Evolutionary conservation across 73 alveolate species (phyloP).

Genomic region (Stentor coeruleus): DNA sequence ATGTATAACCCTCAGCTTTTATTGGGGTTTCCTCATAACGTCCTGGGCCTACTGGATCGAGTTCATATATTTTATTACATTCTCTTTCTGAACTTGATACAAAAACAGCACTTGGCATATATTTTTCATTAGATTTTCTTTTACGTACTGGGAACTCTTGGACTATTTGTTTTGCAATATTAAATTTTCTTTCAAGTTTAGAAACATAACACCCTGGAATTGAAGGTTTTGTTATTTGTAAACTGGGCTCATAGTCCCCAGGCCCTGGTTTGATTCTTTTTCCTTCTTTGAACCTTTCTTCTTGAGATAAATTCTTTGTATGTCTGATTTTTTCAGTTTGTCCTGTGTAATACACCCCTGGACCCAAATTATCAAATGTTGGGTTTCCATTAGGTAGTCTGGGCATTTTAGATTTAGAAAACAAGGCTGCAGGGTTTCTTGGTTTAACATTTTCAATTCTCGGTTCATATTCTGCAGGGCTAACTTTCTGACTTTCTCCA

Average conservation of each 20-base stretch:
- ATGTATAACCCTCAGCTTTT: not conserved
- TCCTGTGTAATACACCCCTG: not conserved
- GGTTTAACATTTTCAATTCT: not conserved
- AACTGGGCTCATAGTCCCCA: conserved; percentile 18
- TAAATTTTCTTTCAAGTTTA: not conserved
- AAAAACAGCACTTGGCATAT: not conserved
- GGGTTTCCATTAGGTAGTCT: not conserved
- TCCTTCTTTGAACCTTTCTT: not conserved
- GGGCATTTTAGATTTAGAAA: not conserved
- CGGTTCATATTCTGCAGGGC: conserved; percentile 18
- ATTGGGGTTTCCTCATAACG: not conserved
- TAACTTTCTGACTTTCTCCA: not conserved
- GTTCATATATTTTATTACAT: not conserved
- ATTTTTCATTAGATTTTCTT: not conserved
- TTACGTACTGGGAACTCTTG: not conserved
- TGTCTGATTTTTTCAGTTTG: too few species aligned
- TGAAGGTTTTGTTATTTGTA: not conserved
- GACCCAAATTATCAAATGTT: not conserved
- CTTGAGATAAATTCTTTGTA: too few species aligned
- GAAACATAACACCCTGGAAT: not conserved
- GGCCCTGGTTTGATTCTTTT: not conserved
- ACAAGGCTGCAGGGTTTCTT: not conserved
- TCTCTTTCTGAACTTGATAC: not conserved
- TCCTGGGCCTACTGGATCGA: conserved; percentile 2
- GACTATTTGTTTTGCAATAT: not conserved